A percentile compares a stretch with the other conserved stretches of the same genome.
Evolutionary conservation across 352 stramenopile genomes (phyloP).

Genomic region (Peronospora farinosa): DNA sequence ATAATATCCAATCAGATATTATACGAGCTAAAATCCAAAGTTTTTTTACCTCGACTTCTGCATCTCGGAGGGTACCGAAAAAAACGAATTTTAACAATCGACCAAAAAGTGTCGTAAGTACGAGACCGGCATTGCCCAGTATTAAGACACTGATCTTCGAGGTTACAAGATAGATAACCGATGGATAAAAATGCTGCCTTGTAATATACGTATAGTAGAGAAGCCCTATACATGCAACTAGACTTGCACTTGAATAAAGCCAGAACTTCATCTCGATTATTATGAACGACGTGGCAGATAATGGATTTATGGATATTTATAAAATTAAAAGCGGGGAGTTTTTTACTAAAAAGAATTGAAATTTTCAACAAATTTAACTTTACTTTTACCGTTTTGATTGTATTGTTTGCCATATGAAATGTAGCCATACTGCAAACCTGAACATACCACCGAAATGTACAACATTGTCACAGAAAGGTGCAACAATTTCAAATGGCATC

Average conservation of each 20-base stretch:
- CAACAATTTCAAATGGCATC: no score
- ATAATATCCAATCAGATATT: neutral
- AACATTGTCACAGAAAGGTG: no score
- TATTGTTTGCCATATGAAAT: no score
- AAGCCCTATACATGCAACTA: slow-evolving; percentile 75
- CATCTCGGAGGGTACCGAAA: slow-evolving; percentile 67
- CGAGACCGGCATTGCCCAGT: slow-evolving; percentile 92
- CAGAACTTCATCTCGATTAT: slow-evolving; percentile 65
- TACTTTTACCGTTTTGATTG: no score
- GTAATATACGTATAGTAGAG: slow-evolving; percentile 92
- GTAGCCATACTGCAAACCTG: no score
- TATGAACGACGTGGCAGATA: slow-evolving; percentile 22
- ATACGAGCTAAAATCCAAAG: neutral
- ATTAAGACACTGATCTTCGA: slow-evolving; percentile 95
- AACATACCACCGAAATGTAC: no score
- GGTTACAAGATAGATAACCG: slow-evolving; percentile 94
- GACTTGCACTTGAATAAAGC: slow-evolving; percentile 85
- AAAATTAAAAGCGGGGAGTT: neutral
- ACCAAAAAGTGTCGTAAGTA: slow-evolving; percentile 79
- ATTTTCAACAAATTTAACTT: neutral
- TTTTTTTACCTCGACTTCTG: slow-evolving; percentile 62
- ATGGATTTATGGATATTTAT: neutral
- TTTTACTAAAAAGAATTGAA: neutral
- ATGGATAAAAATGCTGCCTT: slow-evolving; percentile 95
- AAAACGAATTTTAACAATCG: slow-evolving; percentile 86